Evolutionary conservation across 2,329 filamentous ascomycete genomes (phyloP).

Genomic region (Monilinia vaccinii-corymbosi): DNA sequence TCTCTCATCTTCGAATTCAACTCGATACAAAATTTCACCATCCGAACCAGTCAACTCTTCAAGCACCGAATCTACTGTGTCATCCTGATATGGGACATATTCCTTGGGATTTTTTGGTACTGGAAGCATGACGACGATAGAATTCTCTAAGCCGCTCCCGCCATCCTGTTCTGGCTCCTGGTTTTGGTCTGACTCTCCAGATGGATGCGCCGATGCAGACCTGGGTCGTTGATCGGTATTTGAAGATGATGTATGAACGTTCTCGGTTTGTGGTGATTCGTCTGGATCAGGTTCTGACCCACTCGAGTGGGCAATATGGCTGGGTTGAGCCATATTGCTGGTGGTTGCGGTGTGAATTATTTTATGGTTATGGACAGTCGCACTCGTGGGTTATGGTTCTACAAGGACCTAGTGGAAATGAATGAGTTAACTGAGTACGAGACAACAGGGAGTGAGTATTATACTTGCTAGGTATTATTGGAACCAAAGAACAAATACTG

Average conservation of each 20-base stretch:
- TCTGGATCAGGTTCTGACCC: conserved; percentile 12
- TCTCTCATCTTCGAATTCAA: conserved; percentile 29
- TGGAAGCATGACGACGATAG: conserved; percentile 22
- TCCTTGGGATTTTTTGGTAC: conserved; percentile 23
- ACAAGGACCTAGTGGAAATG: not conserved
- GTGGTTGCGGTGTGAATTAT: not conserved
- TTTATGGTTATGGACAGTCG: not conserved
- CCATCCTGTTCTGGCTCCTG: not conserved
- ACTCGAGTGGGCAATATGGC: conserved; percentile 14
- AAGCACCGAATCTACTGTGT: conserved; percentile 27
- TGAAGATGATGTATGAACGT: conserved; percentile 12
- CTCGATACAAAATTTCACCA: conserved; percentile 21
- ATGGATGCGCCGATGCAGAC: conserved; percentile 21
- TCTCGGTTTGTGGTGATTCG: not conserved
- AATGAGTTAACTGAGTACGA: not conserved
- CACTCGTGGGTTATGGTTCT: not conserved
- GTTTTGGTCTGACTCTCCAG: conserved; percentile 17
- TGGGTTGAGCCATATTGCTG: not conserved
- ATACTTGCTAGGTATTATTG: not conserved
- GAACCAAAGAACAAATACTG: not conserved
- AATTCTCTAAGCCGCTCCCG: not conserved
- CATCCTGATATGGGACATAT: conserved; percentile 23
- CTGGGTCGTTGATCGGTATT: conserved; percentile 13
- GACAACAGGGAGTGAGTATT: not conserved
- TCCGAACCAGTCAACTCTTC: conserved; percentile 17